Evolutionary conservation across 2,329 filamentous ascomycete genomes (phyloP).

Genomic region (Rhynchosporium agropyri): DNA sequence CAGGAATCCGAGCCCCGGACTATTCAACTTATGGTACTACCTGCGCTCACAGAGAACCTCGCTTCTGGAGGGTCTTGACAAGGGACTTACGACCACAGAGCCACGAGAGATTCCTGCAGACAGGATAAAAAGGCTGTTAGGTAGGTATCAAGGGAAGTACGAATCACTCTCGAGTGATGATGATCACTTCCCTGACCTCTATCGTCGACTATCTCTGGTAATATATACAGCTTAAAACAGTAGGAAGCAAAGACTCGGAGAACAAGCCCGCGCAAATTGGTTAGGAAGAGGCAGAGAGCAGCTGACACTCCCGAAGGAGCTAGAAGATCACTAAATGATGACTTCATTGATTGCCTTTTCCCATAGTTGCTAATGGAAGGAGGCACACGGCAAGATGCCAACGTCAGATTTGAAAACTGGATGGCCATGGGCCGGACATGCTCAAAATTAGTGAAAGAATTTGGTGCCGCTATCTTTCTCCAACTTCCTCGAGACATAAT

Average conservation of each 20-base stretch:
- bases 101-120: not conserved
- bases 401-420: not conserved
- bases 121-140: not conserved
- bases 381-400: not conserved
- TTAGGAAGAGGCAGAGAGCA: not conserved
- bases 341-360: conserved; percentile 1
- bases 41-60: conserved; percentile 1
- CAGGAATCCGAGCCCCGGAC: not conserved
- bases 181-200: not conserved
- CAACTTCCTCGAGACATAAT: not conserved
- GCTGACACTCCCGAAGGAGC: not conserved
- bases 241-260: not conserved
- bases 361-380: not conserved
- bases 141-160: not conserved
- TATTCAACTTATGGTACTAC: conserved; percentile 1
- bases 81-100: not conserved
- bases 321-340: conserved; percentile 2
- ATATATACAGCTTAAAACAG: conserved; percentile 1
- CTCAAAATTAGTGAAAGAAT: not conserved
- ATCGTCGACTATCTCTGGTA: conserved; percentile 2
- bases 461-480: not conserved
- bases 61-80: conserved; percentile 3
- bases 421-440: not conserved
- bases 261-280: not conserved
- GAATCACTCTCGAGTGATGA: not conserved